phyloP scores from a whole-genome alignment of 1,284 basidiomycete genomes.

The Vanrija pseudolonga region DNA sequence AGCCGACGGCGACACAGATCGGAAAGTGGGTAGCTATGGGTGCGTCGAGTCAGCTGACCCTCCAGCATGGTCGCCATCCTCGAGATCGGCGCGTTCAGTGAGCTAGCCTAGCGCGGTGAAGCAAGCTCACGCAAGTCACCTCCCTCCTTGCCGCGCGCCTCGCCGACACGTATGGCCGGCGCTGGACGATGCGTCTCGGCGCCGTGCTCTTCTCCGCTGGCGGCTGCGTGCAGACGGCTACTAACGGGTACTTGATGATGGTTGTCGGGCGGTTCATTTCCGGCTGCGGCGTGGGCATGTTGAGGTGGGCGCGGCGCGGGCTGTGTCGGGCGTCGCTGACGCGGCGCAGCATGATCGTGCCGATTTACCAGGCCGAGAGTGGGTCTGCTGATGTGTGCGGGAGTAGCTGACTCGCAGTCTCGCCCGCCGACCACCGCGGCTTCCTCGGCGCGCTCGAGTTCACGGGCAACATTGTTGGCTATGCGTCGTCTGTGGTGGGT shows the following conservation, averaged over 20 bases:
- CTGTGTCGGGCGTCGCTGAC: conserved; percentile 16
- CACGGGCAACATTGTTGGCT: conserved; percentile 88
- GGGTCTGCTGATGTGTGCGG: conserved; percentile 3
- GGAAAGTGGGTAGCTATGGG: conserved; percentile 42
- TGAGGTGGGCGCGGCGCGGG: no score
- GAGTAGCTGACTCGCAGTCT: conserved; percentile 19
- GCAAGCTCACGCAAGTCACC: conserved; percentile 59
- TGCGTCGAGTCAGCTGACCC: conserved; percentile 30
- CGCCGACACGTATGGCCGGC: conserved; percentile 82
- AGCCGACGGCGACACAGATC: conserved; percentile 60
- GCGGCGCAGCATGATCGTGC: conserved; percentile 87
- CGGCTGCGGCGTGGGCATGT: conserved; percentile 88
- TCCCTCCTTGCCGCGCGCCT: conserved; percentile 83
- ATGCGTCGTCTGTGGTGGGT: conserved; percentile 87
- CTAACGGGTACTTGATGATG: conserved; percentile 79
- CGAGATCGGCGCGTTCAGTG: conserved; percentile 88
- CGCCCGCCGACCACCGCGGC: conserved; percentile 60
- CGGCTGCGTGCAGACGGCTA: conserved; percentile 84
- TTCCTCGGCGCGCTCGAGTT: conserved; percentile 95
- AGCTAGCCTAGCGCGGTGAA: conserved; percentile 21
- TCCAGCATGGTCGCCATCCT: conserved; percentile 86
- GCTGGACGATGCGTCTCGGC: conserved; percentile 80
- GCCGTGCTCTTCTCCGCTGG: conserved; percentile 84
- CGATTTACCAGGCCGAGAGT: conserved; percentile 68
- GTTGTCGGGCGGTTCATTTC: conserved; percentile 80